Evolutionary conservation across 2,329 filamentous ascomycete genomes (phyloP).

Genomic region (Trichophyton mentagrophytes): DNA sequence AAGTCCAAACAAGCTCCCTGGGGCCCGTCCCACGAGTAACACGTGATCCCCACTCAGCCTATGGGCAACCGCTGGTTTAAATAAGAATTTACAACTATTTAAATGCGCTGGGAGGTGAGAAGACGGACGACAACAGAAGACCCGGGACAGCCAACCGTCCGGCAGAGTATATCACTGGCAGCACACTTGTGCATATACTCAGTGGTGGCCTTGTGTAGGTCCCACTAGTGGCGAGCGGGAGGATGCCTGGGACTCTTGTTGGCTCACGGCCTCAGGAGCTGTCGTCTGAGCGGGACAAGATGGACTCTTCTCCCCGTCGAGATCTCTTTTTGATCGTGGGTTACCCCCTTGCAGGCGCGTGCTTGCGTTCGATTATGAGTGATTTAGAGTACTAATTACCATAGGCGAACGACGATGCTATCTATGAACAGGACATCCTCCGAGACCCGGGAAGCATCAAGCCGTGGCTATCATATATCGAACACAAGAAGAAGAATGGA

Average conservation of each 20-base stretch:
- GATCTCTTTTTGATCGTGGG: constrained; percentile 37
- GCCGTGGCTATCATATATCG: constrained; percentile 89
- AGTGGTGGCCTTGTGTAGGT: constrained; percentile 13
- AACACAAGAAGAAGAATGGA: constrained; percentile 80
- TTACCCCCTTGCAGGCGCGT: constrained; percentile 6
- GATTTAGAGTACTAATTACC: constrained; percentile 26
- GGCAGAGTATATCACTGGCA: not conserved
- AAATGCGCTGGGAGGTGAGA: not conserved
- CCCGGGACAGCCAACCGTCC: not conserved
- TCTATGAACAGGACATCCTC: constrained; percentile 92
- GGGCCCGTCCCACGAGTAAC: not conserved
- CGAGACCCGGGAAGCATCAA: constrained; percentile 75
- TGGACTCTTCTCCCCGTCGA: constrained; percentile 26
- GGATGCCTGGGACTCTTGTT: constrained; percentile 40
- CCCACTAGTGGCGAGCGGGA: constrained; percentile 25
- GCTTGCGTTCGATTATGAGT: constrained; percentile 10
- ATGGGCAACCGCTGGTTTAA: not conserved
- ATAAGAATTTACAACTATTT: not conserved
- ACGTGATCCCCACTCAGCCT: not conserved
- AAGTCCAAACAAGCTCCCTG: not conserved
- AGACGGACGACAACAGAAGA: not conserved
- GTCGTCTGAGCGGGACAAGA: constrained; percentile 32
- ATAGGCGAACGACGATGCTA: constrained; percentile 72
- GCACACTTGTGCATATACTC: constrained; percentile 1
- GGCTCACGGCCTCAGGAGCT: constrained; percentile 34